Evolutionary conservation across 306 rosid species (phyloP).

Genomic region (Dalbergia oliveri): DNA sequence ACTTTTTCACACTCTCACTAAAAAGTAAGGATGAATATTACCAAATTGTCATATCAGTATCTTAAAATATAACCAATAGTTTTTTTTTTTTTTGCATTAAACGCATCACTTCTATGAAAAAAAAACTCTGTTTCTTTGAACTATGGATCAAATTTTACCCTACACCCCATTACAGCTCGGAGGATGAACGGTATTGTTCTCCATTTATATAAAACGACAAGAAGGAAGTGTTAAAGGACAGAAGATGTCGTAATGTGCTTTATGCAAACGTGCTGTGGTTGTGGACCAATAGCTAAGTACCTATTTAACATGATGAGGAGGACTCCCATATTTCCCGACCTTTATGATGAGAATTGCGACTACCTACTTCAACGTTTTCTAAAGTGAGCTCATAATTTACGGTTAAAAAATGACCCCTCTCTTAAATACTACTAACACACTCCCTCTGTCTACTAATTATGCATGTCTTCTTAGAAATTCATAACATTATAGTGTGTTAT

Average conservation of each 20-base stretch:
- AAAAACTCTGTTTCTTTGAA: neutral
- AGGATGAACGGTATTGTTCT: conserved; percentile 41
- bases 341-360: neutral
- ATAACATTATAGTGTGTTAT: too few relatives aligned
- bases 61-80: neutral
- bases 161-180: neutral
- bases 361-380: neutral
- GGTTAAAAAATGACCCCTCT: neutral
- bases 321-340: neutral
- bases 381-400: neutral
- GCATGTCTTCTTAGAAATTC: too few relatives aligned
- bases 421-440: neutral
- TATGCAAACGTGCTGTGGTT: conserved; percentile 27
- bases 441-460: too few relatives aligned
- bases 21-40: too few relatives aligned
- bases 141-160: neutral
- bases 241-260: conserved; percentile 18
- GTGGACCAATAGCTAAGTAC: conserved; percentile 33
- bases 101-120: neutral
- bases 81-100: too few relatives aligned
- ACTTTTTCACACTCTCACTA: too few relatives aligned
- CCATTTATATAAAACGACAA: conserved; percentile 28
- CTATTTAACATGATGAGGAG: conserved; percentile 23
- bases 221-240: conserved; percentile 14
- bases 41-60: too few relatives aligned